These are phyloP conservation scores for Musa itinerans DNA, from an alignment of 176 grass and related monocot genomes.

Conservation along the genomic window DNA sequence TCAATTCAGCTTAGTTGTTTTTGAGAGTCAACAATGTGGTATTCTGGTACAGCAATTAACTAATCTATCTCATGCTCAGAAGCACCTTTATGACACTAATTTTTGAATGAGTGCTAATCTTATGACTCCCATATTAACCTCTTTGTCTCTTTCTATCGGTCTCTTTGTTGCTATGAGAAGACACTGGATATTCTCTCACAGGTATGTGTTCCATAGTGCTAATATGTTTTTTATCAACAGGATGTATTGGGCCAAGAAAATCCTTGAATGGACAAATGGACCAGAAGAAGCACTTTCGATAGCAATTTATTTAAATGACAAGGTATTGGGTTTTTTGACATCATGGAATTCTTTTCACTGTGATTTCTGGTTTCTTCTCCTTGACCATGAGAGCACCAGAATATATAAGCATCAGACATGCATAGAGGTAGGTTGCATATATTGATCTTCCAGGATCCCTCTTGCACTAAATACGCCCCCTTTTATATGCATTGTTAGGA, in stretches of 20 bases:
- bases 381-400: neutral
- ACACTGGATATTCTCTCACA: neutral
- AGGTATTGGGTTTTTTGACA: conserved; percentile 39
- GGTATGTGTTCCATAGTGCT: neutral
- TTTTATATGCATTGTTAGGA: too few relatives aligned
- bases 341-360: neutral
- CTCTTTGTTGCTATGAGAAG: neutral
- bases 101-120: neutral
- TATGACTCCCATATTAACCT: neutral
- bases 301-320: conserved; percentile 85
- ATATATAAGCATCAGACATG: too few relatives aligned
- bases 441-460: too few relatives aligned
- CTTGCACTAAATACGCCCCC: too few relatives aligned
- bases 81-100: neutral
- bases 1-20: too few relatives aligned
- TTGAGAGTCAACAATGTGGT: neutral
- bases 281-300: conserved; percentile 83
- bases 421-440: too few relatives aligned
- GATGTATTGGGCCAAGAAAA: conserved; percentile 99
- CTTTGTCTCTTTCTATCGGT: too few relatives aligned
- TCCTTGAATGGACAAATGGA: conserved; percentile 80
- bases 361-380: neutral
- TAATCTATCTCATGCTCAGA: neutral
- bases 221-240: conserved; percentile 25
- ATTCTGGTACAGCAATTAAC: neutral